phyloP scores from a whole-genome alignment of 768 basidiomycete genomes.

The Lactarius hatsudake region DNA sequence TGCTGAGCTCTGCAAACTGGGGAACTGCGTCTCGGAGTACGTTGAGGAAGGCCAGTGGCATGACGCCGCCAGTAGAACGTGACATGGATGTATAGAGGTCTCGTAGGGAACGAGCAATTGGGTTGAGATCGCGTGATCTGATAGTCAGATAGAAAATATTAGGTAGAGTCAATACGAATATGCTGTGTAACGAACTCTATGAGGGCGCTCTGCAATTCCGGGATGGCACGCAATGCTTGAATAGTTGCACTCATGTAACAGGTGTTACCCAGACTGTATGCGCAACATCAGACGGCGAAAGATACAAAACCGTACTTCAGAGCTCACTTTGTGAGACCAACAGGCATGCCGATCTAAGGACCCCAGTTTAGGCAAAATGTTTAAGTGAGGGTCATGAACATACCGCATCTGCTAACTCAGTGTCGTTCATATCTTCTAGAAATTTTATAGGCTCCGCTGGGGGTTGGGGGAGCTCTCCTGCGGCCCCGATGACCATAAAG shows the following conservation, averaged over 20 bases:
- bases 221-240: conserved; percentile 90
- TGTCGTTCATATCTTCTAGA: conserved; percentile 90
- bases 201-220: conserved; percentile 79
- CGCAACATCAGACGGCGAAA: conserved; percentile 33
- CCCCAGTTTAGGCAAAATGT: background rate
- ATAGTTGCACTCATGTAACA: conserved; percentile 98
- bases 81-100: conserved; percentile 73
- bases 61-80: conserved; percentile 70
- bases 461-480: conserved; percentile 87
- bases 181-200: conserved; percentile 44
- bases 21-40: conserved; percentile 76
- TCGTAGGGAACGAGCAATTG: conserved; percentile 52
- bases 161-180: background rate
- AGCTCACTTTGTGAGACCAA: conserved; percentile 70
- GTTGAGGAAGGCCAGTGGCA: conserved; percentile 65
- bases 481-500: conserved; percentile 91
- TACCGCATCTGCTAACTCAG: conserved; percentile 77
- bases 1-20: conserved; percentile 80
- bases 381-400: conserved; percentile 29
- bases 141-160: background rate
- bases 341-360: conserved; percentile 63
- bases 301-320: conserved; percentile 1
- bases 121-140: conserved; percentile 23
- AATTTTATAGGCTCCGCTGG: conserved; percentile 79
- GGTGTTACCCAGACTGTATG: conserved; percentile 71